phyloP scores from a whole-genome alignment of 2,329 filamentous ascomycete genomes.

The Teratosphaeria nubilosa region DNA sequence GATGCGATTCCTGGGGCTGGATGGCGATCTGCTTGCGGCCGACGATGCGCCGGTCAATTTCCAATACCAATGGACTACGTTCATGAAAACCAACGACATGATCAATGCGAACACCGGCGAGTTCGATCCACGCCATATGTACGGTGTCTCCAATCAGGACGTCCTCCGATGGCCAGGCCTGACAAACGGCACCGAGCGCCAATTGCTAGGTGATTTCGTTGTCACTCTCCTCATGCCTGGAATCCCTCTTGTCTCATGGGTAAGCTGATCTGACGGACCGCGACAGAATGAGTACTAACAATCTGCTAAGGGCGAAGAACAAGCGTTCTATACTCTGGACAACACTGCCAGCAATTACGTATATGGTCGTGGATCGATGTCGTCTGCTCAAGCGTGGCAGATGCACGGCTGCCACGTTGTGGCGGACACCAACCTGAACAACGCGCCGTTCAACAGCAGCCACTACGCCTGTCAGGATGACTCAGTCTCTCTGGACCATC shows the following conservation, averaged over 20 bases:
- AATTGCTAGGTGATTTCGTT: slow-evolving; percentile 49
- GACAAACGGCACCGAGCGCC: slow-evolving; percentile 46
- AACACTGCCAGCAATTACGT: slow-evolving; percentile 56
- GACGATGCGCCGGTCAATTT: slow-evolving; percentile 47
- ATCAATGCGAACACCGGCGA: slow-evolving; percentile 50
- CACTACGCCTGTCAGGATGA: slow-evolving; percentile 48
- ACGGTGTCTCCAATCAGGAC: slow-evolving; percentile 55
- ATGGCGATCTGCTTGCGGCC: slow-evolving; percentile 45
- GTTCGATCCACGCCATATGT: slow-evolving; percentile 56
- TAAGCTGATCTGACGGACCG: background rate
- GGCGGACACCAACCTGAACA: slow-evolving; percentile 45
- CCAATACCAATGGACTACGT: slow-evolving; percentile 44
- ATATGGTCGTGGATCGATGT: slow-evolving; percentile 55
- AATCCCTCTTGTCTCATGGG: slow-evolving; percentile 49
- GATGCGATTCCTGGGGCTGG: slow-evolving; percentile 50
- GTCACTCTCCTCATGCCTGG: slow-evolving; percentile 51
- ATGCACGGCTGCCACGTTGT: slow-evolving; percentile 54
- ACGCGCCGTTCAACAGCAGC: slow-evolving; percentile 48
- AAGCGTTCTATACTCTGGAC: slow-evolving; percentile 54
- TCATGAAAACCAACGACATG: slow-evolving; percentile 50
- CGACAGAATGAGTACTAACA: background rate
- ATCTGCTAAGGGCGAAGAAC: slow-evolving; percentile 45
- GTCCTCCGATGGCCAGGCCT: slow-evolving; percentile 55
- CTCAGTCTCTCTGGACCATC: slow-evolving; percentile 48
- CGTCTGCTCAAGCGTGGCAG: slow-evolving; percentile 52